Base-by-base conservation (phyloP, 2,329 filamentous ascomycete species). In the Fusarium dimerum region DNA sequence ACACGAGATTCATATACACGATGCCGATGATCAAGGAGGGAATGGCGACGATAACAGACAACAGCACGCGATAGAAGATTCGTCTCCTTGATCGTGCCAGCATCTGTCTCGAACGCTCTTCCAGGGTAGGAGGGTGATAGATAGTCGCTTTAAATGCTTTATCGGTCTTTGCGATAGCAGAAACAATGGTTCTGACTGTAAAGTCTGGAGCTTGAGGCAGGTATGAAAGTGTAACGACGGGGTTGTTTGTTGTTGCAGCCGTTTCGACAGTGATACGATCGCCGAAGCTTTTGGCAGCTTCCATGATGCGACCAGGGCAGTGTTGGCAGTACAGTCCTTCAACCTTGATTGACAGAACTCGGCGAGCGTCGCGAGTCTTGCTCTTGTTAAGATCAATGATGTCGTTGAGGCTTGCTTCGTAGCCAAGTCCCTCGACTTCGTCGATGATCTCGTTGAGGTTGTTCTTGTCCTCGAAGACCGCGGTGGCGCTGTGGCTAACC, bases 11-110 rank as follows among this genome's bases (percentile, higher is more conserved):
- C 83, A 86, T 87, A 68, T 80, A 86, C 10, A 87, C 79, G 34
- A 87, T 80, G 2, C 84, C 84, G 40, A 87, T 77, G 30, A 86
- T 61, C 59, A 87, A 84, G 0, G 82, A 82, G 1, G 84, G 84
- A 45, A 87, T 81, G 8, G 82, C 81, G 6, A 79, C 72, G 29
- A 78, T 62, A 41, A 83, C 65, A 5, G 80, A 79, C 38, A 86
- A 75, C 1, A 79, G 52, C 8, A 86, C 71, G 10, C 84, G 79
- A 29, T 76, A 68, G 0, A 85, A 65, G 15, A 84, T 76, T 4
- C 77, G 76, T 34, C 69, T 75, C 55, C 78, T 72, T 60, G 86
- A 82, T 52, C 75, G 76, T 12, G 73, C 71, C 54, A 84, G 82
- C 69, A 87, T 82, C 41, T 75, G 73, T 30, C 77, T 74, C 4